These are phyloP conservation scores for Chrysosporium queenslandicum DNA, from an alignment of 2,329 filamentous ascomycete genomes.

Conservation along the genomic window DNA sequence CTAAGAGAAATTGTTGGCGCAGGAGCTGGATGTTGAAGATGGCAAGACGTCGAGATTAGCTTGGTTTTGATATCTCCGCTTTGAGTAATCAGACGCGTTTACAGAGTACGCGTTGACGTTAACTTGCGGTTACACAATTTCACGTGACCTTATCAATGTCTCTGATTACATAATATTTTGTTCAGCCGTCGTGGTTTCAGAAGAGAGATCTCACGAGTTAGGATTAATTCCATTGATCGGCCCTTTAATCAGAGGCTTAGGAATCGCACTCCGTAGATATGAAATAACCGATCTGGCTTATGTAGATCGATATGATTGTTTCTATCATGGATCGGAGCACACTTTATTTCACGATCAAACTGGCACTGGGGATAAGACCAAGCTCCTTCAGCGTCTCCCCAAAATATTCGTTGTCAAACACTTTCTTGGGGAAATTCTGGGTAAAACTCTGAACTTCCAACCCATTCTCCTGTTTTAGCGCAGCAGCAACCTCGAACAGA, in stretches of 20 bases:
- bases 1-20: background rate
- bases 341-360: constrained; percentile 56
- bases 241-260: no score
- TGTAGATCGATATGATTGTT: background rate
- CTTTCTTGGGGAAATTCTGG: constrained; percentile 78
- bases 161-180: background rate
- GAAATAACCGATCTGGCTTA: no score
- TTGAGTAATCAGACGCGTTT: constrained; percentile 3
- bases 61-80: constrained; percentile 1
- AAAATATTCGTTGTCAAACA: constrained; percentile 65
- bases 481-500: constrained; percentile 79
- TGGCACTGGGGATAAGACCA: constrained; percentile 81
- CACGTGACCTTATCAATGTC: background rate
- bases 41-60: background rate
- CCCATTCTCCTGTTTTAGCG: constrained; percentile 61
- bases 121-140: no score
- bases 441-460: constrained; percentile 64
- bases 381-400: constrained; percentile 88
- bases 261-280: background rate
- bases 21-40: background rate
- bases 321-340: background rate
- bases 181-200: no score
- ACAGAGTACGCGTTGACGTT: constrained; percentile 6
- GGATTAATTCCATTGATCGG: no score
- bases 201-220: no score